Percentiles rank a stretch among this genome's conserved stretches.
Conservation (phyloP, 257 asterid genomes). For the Mitragyna speciosa region DNA sequence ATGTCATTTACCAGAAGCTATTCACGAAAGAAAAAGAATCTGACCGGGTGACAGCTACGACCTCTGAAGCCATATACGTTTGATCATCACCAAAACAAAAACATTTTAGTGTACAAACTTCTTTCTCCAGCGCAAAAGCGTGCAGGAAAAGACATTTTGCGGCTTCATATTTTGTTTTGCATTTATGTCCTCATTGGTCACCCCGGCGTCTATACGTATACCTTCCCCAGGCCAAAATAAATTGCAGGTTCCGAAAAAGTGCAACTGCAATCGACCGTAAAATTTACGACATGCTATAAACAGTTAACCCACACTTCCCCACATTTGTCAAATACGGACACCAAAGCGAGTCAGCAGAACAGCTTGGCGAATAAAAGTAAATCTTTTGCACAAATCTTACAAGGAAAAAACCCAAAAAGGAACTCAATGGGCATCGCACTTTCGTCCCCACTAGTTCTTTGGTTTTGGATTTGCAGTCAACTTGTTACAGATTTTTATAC, state of each 20-base stretch:
- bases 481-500: not conserved
- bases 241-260: constrained; percentile 4
- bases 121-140: not conserved
- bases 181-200: constrained; percentile 5
- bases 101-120: not conserved
- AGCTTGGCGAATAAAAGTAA: not conserved
- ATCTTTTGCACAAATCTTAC: constrained; percentile 3
- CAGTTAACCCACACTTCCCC: constrained; percentile 11
- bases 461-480: constrained; percentile 2
- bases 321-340: not conserved
- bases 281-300: not conserved
- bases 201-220: not conserved
- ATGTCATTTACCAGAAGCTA: not conserved
- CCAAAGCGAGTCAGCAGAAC: not conserved
- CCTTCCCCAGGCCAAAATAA: not conserved
- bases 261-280: constrained; percentile 15
- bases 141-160: not conserved
- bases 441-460: constrained; percentile 18
- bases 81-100: not conserved
- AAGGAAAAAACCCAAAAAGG: not conserved
- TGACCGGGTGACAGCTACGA: constrained; percentile 5
- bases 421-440: not conserved
- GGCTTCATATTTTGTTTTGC: not conserved
- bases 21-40: constrained; percentile 2
- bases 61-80: constrained; percentile 18